Conservation (phyloP, 2,329 filamentous ascomycete genomes). For the Paecilomyces niveus region DNA sequence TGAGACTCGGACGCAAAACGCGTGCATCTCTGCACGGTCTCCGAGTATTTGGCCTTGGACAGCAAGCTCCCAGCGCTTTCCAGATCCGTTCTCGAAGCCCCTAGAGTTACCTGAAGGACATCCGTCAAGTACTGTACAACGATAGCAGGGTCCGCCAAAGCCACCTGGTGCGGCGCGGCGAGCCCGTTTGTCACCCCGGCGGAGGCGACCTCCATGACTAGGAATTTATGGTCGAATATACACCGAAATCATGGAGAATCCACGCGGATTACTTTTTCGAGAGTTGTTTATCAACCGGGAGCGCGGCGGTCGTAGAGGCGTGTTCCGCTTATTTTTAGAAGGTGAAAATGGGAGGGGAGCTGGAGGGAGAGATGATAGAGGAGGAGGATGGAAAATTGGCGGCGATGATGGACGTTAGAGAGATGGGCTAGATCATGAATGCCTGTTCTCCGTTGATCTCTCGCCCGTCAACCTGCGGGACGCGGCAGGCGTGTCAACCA, state of each 20-base stretch:
- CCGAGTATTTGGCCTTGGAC: conserved; percentile 61
- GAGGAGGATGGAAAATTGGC: background rate
- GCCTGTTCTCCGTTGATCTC: background rate
- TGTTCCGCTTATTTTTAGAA: conserved; percentile 1
- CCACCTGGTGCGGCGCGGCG: conserved; percentile 20
- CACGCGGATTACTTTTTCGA: conserved; percentile 5
- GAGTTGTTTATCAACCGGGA: conserved; percentile 6
- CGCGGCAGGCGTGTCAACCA: conserved; percentile 16
- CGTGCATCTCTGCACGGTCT: conserved; percentile 79
- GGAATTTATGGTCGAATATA: conserved; percentile 16
- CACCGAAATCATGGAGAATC: conserved; percentile 25
- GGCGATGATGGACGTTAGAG: background rate
- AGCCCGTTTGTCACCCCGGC: conserved; percentile 29
- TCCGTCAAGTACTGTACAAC: conserved; percentile 66
- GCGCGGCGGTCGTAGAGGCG: conserved; percentile 7
- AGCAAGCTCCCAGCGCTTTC: conserved; percentile 76
- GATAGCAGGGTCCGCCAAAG: conserved; percentile 55
- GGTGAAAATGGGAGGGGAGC: background rate
- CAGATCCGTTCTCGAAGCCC: conserved; percentile 70
- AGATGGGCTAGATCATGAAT: background rate
- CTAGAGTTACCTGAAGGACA: conserved; percentile 66
- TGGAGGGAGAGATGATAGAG: background rate
- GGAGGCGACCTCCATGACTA: conserved; percentile 32
- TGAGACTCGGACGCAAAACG: conserved; percentile 86
- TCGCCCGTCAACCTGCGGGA: conserved; percentile 7